These are phyloP conservation scores for Buddleja alternifolia DNA, from an alignment of 257 asterid genomes.

Conservation along the genomic window DNA sequence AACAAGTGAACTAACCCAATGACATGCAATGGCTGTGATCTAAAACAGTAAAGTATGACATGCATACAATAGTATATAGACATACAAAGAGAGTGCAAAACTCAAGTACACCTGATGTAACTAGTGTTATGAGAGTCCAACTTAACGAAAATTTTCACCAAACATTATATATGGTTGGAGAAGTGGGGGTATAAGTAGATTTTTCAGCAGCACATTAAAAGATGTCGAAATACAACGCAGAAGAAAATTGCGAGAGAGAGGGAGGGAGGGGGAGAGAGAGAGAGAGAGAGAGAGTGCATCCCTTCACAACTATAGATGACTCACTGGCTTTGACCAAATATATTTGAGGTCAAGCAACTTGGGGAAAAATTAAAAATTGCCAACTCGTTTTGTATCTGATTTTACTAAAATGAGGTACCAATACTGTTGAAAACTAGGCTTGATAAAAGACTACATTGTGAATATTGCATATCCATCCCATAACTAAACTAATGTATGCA, in stretches of 20 bases:
- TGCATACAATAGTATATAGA: not conserved
- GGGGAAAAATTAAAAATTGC: no score
- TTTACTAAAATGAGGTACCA: no score
- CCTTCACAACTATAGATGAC: constrained; percentile 2
- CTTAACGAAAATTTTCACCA: not conserved
- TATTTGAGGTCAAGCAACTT: not conserved
- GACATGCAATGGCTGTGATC: constrained; percentile 3
- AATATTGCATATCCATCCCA: no score
- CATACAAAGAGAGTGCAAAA: not conserved
- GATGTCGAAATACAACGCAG: not conserved
- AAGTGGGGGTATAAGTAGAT: not conserved
- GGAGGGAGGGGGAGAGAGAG: not conserved
- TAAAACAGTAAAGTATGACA: constrained; percentile 2
- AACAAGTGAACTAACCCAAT: constrained; percentile 20
- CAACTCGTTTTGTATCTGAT: no score
- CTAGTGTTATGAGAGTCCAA: constrained; percentile 10
- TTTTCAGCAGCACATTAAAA: not conserved
- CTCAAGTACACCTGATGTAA: constrained; percentile 3
- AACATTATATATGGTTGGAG: not conserved
- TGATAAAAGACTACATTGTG: no score
- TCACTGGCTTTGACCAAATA: constrained; percentile 2
- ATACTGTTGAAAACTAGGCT: no score
- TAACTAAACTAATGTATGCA: no score
- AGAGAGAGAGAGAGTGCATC: constrained; percentile 11
- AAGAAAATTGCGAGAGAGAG: not conserved